Percentiles rank a stretch among this genome's conserved stretches.
phyloP scores from a whole-genome alignment of 371 early-diverging fungal species.

The Polyrhizophydium stewartii region DNA sequence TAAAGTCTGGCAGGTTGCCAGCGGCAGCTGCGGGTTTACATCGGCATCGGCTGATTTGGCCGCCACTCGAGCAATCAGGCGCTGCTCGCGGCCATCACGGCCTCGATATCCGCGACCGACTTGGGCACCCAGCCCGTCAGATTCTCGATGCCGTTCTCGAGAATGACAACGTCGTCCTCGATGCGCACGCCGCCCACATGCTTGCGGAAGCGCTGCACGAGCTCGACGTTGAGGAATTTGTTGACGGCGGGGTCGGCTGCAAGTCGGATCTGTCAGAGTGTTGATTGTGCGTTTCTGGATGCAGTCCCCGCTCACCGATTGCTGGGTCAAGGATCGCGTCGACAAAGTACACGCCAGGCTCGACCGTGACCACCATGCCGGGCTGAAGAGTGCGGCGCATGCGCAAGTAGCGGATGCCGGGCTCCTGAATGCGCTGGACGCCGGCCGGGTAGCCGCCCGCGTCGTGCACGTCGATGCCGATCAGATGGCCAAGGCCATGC shows the following conservation, averaged over 20 bases:
- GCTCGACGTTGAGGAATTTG: slow-evolving; percentile 66
- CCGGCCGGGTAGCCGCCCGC: slow-evolving; percentile 84
- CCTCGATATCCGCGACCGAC: slow-evolving; percentile 37
- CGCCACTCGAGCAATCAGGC: too few species aligned
- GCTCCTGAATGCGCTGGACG: slow-evolving; percentile 68
- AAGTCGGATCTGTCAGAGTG: slow-evolving; percentile 15
- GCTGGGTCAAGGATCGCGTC: slow-evolving; percentile 36
- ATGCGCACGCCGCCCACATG: slow-evolving; percentile 90
- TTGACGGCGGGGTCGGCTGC: slow-evolving; percentile 52
- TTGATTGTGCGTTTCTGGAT: background rate
- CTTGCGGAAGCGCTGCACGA: slow-evolving; percentile 58
- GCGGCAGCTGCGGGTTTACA: too few species aligned
- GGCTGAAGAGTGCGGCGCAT: slow-evolving; percentile 74
- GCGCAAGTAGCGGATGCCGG: slow-evolving; percentile 81
- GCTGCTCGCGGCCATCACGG: background rate
- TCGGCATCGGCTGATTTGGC: too few species aligned
- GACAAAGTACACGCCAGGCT: slow-evolving; percentile 73
- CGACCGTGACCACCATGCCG: slow-evolving; percentile 87
- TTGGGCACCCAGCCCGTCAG: slow-evolving; percentile 36
- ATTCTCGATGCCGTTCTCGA: slow-evolving; percentile 31
- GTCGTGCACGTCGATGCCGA: slow-evolving; percentile 72
- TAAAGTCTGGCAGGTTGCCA: too few species aligned
- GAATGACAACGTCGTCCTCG: slow-evolving; percentile 77
- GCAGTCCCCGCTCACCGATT: slow-evolving; percentile 8
- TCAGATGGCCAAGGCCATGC: slow-evolving; percentile 67